Evolutionary conservation across 2,329 filamentous ascomycete genomes (phyloP), one percentile per base, ranked within the genome.

Genomic region (Cladosporium halotolerans): DNA sequence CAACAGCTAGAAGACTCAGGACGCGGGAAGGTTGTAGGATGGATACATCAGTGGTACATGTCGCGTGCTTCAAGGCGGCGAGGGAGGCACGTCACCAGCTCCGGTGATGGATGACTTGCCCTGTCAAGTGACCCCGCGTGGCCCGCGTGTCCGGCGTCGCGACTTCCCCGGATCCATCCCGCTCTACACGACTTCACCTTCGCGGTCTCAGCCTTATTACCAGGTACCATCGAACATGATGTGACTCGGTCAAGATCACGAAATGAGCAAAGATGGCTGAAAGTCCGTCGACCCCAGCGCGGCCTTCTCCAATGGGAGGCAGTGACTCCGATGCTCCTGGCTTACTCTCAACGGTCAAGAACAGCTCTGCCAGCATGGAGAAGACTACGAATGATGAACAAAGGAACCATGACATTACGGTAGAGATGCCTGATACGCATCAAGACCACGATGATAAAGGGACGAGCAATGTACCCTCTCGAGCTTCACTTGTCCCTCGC

Each of bases 41-140:
- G 39, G 23, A 28, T 28, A 28, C 23, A 28, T 28, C 23, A 7
- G 23, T 28, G 23, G 23, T 28, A 1, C 23, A 28, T 28, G 23
- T 28, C 23, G 23, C 23, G 23, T 28, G 23, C 23, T 28, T 28
- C 23, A 28, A 28, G 23, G 23, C 23, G 23, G 23, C 23, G 23
- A 28, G 23, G 23, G 23, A 28, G 4, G 23, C 23, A 28, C 36
- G 36, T 39, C 36, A 39, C 36, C 36, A 14, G 36, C 13, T 7
- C 10, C n/a, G n/a, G 41, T 23, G 16, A 32, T 28, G 23, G 23
- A 3, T 28, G 23, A 28, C 23, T 28, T 28, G 23, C 23, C 23
- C 23, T 28, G 42, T n/a, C 47, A 43, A 42, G 47, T 51, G 48
- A 44, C 32, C 40, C 19, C 31, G 18, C 39, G 47, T 34, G n/a